A percentile compares a stretch with the other conserved stretches of the same genome.
Conservation (phyloP, 1,284 basidiomycete species). For the Tylopilus sp. region DNA sequence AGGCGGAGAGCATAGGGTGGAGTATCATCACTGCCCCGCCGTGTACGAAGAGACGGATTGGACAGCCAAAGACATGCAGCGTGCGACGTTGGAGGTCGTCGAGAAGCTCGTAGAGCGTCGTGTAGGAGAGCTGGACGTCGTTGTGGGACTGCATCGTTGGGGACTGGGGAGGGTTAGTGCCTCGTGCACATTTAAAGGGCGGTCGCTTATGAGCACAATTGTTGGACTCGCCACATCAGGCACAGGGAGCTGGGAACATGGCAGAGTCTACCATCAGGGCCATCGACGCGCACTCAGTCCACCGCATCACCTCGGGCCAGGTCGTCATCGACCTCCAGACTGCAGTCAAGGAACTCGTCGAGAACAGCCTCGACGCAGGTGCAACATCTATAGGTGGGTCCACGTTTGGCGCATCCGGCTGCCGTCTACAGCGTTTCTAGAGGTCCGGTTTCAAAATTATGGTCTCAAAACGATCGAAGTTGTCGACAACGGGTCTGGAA, state of each 20-base stretch:
- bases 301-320: conserved; percentile 76
- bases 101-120: conserved; percentile 56
- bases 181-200: conserved; percentile 24
- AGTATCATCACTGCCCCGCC: conserved; percentile 79
- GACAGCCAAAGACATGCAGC: conserved; percentile 53
- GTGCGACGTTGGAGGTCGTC: conserved; percentile 62
- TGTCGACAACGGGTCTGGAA: conserved; percentile 86
- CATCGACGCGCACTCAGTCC: conserved; percentile 58
- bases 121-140: conserved; percentile 47
- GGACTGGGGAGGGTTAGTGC: conserved; percentile 1
- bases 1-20: conserved; percentile 56
- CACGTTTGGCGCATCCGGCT: not conserved
- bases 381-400: conserved; percentile 84
- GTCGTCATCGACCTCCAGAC: conserved; percentile 95
- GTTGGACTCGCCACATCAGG: no score
- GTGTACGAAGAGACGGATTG: conserved; percentile 70
- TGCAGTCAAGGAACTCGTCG: conserved; percentile 97
- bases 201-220: no score
- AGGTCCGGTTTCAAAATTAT: conserved; percentile 92
- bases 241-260: conserved; percentile 54
- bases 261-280: conserved; percentile 63
- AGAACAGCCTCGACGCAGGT: conserved; percentile 96
- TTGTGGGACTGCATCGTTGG: conserved; percentile 45
- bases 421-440: conserved; percentile 52
- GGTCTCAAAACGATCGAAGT: conserved; percentile 92